Percentiles rank a stretch among this genome's conserved stretches.
Conservation (phyloP, 148 eudicot genomes). For the Heliosperma pusillum region DNA sequence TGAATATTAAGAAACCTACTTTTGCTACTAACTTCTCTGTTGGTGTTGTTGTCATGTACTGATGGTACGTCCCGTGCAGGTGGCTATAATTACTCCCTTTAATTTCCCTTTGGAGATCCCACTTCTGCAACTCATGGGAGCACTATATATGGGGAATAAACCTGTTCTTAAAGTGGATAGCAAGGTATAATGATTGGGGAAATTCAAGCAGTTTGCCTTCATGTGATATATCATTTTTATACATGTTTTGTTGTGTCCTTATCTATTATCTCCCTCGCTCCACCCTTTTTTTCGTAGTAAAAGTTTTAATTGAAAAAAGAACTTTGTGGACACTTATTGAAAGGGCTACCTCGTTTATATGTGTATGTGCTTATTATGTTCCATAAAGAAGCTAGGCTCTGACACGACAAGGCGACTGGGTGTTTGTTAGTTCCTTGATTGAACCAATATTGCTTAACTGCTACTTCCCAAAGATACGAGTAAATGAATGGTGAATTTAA, state of each 20-base stretch:
- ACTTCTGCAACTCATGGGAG: conserved; percentile 94
- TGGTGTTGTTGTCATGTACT: not conserved
- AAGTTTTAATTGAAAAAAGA: not conserved
- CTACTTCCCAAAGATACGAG: no score
- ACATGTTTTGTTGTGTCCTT: not conserved
- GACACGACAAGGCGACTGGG: not conserved
- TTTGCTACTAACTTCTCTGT: not conserved
- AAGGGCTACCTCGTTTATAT: not conserved
- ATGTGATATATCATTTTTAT: not conserved
- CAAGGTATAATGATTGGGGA: conserved; percentile 51
- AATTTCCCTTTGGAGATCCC: conserved; percentile 98
- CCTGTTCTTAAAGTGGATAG: conserved; percentile 96
- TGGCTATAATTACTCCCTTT: conserved; percentile 85
- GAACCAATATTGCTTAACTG: no score
- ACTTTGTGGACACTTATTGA: not conserved
- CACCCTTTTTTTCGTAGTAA: not conserved
- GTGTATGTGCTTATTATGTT: not conserved
- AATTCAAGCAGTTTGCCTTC: not conserved
- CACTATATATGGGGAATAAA: conserved; percentile 99
- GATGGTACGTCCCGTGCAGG: conserved; percentile 41
- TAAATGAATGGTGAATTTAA: not conserved
- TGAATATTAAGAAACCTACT: conserved; percentile 1
- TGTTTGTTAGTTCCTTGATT: not conserved
- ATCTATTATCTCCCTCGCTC: not conserved
- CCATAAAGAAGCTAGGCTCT: not conserved